Evolutionary conservation across 805 yeast species (phyloP).

Genomic region (Saccharomycopsis amapae): DNA sequence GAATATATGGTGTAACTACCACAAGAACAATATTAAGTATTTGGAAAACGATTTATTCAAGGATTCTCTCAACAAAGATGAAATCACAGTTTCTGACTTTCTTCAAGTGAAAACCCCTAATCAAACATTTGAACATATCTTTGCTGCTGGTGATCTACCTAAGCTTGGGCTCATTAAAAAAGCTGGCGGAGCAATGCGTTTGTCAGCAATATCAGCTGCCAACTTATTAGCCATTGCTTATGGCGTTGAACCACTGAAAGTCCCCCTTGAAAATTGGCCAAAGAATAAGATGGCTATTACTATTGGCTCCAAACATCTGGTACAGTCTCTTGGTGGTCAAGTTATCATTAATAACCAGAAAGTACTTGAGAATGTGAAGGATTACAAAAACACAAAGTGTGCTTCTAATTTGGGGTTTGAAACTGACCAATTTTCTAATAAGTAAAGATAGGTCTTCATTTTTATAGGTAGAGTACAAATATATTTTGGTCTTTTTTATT

Average conservation of each 20-base stretch:
- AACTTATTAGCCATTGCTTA: slow-evolving; percentile 22
- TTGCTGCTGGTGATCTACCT: slow-evolving; percentile 33
- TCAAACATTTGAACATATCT: slow-evolving; percentile 26
- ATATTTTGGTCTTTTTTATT: too few species aligned
- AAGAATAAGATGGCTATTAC: slow-evolving; percentile 19
- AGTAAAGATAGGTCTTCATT: too few species aligned
- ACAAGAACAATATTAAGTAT: slow-evolving; percentile 30
- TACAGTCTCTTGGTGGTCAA: slow-evolving; percentile 7
- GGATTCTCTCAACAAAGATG: slow-evolving; percentile 26
- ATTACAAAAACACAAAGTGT: slow-evolving; percentile 13
- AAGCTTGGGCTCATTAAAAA: slow-evolving; percentile 34
- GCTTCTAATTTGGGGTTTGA: too few species aligned
- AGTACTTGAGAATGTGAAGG: slow-evolving; percentile 5
- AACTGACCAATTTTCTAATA: too few species aligned
- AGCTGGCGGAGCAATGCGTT: slow-evolving; percentile 33
- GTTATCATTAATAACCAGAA: slow-evolving; percentile 8
- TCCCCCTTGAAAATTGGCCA: slow-evolving; percentile 6
- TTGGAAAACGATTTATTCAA: slow-evolving; percentile 23
- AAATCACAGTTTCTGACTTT: slow-evolving; percentile 26
- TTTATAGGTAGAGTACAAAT: too few species aligned
- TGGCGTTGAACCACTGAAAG: background rate
- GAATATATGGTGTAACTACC: slow-evolving; percentile 33
- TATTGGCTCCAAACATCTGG: slow-evolving; percentile 15
- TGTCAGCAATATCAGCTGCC: slow-evolving; percentile 26
- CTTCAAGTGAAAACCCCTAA: slow-evolving; percentile 22